Conservation (phyloP, 768 basidiomycete species). For the Boletus eberwhitei region DNA sequence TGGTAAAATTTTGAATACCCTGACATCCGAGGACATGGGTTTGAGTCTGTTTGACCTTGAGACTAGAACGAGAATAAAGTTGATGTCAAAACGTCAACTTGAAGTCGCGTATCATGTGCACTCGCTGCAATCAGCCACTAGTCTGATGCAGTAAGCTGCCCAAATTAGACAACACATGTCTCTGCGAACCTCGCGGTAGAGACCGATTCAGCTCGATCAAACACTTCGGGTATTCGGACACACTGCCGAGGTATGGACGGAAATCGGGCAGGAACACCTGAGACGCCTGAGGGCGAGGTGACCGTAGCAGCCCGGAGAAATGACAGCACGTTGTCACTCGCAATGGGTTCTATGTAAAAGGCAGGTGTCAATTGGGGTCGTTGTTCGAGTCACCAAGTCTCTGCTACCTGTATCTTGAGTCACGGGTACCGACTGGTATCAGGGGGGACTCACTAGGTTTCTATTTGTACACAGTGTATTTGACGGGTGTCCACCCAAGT, state of each 20-base stretch:
- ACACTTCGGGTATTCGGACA: conserved; percentile 17
- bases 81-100: conserved; percentile 10
- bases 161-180: neutral
- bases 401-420: neutral
- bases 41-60: neutral
- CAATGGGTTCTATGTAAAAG: neutral
- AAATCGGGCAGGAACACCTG: neutral
- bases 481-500: neutral
- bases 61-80: conserved; percentile 18
- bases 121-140: neutral
- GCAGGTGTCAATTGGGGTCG: neutral
- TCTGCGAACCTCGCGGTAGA: conserved; percentile 2
- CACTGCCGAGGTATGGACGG: neutral
- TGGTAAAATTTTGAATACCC: neutral
- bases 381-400: too few species aligned
- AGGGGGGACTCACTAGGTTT: neutral
- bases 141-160: conserved; percentile 8
- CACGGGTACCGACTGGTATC: neutral
- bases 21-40: conserved; percentile 22
- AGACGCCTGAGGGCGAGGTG: neutral
- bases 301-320: neutral
- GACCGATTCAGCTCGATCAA: conserved; percentile 13
- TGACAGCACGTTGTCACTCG: neutral
- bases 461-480: neutral
- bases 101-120: conserved; percentile 13